Evolutionary conservation across 2,329 filamentous ascomycete genomes (phyloP).

Genomic region (Cladosporium colombiae): DNA sequence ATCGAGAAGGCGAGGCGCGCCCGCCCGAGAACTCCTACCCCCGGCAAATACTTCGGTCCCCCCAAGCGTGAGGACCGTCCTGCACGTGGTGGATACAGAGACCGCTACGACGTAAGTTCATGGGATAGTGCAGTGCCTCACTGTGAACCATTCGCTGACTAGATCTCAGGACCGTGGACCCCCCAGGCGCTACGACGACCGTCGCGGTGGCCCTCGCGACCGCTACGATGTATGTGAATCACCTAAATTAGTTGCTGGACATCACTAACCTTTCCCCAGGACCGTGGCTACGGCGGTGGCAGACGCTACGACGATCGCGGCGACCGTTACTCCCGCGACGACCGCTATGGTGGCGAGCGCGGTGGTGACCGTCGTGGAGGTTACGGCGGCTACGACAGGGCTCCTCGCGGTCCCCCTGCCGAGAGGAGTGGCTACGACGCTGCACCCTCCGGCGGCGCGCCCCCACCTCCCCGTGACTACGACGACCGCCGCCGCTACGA

Average conservation of each 20-base stretch:
- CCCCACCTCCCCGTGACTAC: conserved; percentile 37
- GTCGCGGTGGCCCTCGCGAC: conserved; percentile 51
- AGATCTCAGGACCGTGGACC: conserved; percentile 38
- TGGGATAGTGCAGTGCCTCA: background rate
- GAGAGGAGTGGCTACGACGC: conserved; percentile 30
- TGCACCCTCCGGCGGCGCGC: conserved; percentile 30
- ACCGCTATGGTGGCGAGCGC: conserved; percentile 26
- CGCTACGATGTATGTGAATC: conserved; percentile 53
- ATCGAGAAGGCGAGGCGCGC: conserved; percentile 98
- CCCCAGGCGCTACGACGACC: conserved; percentile 51
- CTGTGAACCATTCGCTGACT: background rate
- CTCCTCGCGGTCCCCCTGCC: conserved; percentile 34
- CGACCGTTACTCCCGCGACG: conserved; percentile 27
- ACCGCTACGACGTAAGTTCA: conserved; percentile 45
- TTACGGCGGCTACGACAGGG: conserved; percentile 35
- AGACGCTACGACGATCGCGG: conserved; percentile 55
- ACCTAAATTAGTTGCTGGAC: background rate
- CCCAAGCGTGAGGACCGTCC: conserved; percentile 71
- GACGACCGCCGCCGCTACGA: conserved; percentile 38
- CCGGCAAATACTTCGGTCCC: conserved; percentile 98
- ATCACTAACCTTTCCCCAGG: conserved; percentile 52
- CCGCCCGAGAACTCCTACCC: conserved; percentile 91
- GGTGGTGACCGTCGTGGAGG: conserved; percentile 31
- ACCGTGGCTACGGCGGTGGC: conserved; percentile 60
- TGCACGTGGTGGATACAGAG: conserved; percentile 26